Percentiles rank a stretch among this genome's conserved stretches.
Evolutionary conservation across 2,329 filamentous ascomycete species (phyloP).

Genomic region (Penicillium sp.): DNA sequence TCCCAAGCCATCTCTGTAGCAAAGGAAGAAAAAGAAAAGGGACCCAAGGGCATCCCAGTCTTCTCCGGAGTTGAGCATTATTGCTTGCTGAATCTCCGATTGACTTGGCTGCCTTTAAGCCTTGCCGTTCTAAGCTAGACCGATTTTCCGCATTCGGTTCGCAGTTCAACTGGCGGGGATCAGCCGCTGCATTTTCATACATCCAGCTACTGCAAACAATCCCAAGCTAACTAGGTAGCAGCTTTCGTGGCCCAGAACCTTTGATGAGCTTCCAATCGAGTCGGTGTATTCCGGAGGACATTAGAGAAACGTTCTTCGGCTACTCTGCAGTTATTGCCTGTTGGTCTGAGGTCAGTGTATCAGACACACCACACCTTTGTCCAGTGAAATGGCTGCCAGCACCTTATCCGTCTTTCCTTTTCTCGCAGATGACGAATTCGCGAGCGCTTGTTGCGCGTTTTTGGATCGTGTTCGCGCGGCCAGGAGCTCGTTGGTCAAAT

Average conservation of each 20-base stretch:
- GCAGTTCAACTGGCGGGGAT: background rate
- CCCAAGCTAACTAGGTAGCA: background rate
- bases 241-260: conserved; percentile 18
- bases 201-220: conserved; percentile 22
- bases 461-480: conserved; percentile 55
- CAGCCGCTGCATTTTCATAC: conserved; percentile 6
- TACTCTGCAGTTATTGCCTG: conserved; percentile 18
- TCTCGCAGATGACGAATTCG: conserved; percentile 66
- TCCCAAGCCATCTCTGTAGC: background rate
- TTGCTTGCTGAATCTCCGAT: conserved; percentile 5
- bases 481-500: conserved; percentile 60
- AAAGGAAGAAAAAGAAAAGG: background rate
- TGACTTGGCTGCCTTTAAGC: background rate
- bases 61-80: background rate
- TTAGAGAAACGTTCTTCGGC: conserved; percentile 17
- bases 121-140: conserved; percentile 4
- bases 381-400: conserved; percentile 20
- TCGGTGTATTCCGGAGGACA: conserved; percentile 16
- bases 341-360: conserved; percentile 15
- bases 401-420: conserved; percentile 59
- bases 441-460: conserved; percentile 67
- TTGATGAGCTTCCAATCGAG: conserved; percentile 12
- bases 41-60: background rate
- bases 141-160: conserved; percentile 8
- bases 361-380: conserved; percentile 25